Evolutionary conservation across 129 eudicot genomes (phyloP).

Genomic region (Chrysanthemum makinoi): DNA sequence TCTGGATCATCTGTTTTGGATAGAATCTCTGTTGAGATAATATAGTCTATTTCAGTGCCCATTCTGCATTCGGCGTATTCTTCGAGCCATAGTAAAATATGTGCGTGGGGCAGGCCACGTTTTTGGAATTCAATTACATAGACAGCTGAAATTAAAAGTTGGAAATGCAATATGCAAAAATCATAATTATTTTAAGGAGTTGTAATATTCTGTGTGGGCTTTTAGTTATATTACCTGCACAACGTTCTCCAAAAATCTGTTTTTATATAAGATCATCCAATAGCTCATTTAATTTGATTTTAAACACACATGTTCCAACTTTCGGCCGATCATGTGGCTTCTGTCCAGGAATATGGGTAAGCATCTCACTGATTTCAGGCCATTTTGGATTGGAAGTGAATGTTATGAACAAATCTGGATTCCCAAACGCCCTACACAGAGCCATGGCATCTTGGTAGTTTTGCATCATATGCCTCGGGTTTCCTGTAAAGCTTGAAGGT

Average conservation of each 20-base stretch:
- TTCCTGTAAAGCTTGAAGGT: background rate
- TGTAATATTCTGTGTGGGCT: too few species aligned
- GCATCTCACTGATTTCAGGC: background rate
- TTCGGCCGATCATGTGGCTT: background rate
- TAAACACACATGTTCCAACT: background rate
- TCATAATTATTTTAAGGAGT: too few species aligned
- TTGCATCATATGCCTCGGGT: too few species aligned
- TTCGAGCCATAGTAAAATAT: background rate
- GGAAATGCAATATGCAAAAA: too few species aligned
- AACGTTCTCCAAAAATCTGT: too few species aligned
- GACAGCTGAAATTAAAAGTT: background rate
- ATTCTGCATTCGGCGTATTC: background rate
- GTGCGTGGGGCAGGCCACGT: background rate
- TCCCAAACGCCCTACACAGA: too few species aligned
- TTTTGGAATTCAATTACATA: background rate
- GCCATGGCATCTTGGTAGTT: too few species aligned
- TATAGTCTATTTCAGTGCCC: background rate
- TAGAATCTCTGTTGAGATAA: background rate
- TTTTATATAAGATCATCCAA: background rate
- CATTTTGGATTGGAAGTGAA: background rate
- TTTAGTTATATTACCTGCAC: too few species aligned
- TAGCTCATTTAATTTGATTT: background rate
- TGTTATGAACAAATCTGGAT: background rate
- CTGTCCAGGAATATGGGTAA: background rate
- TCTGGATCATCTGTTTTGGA: background rate